Percentiles rank a stretch among this genome's conserved stretches.
These are phyloP conservation scores for Phytophthora crassamura DNA, from an alignment of 352 stramenopile species.

Conservation along the genomic window DNA sequence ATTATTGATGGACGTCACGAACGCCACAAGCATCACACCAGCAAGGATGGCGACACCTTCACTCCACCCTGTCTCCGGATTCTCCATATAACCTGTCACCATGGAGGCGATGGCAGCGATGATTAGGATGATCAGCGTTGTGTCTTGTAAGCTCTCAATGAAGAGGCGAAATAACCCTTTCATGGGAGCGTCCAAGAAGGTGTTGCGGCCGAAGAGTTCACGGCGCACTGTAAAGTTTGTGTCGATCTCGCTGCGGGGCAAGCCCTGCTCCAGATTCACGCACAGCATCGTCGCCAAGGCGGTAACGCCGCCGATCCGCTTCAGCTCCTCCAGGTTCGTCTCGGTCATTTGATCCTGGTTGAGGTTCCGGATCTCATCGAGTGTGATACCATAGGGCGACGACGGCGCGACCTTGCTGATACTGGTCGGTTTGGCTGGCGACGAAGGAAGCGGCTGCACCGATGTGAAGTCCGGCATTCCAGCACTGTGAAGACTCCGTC, in stretches of 20 bases:
- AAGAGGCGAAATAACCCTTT: conserved; percentile 85
- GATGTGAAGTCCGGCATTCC: conserved; percentile 57
- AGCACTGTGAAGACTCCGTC: not conserved
- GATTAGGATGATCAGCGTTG: conserved; percentile 91
- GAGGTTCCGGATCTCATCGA: conserved; percentile 68
- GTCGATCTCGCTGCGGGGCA: conserved; percentile 69
- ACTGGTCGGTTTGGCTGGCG: conserved; percentile 33
- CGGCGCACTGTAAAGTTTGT: conserved; percentile 57
- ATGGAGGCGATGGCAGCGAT: conserved; percentile 87
- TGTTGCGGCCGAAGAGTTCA: conserved; percentile 67
- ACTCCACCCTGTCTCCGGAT: conserved; percentile 91
- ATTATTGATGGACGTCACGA: conserved; percentile 96
- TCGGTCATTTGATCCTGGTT: conserved; percentile 88
- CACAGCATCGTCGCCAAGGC: conserved; percentile 67
- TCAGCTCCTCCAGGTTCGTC: conserved; percentile 66
- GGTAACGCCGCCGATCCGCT: conserved; percentile 62
- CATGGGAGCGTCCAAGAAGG: conserved; percentile 80
- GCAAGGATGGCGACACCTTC: conserved; percentile 95
- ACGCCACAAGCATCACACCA: conserved; percentile 93
- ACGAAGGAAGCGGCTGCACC: conserved; percentile 40
- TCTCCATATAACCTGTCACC: conserved; percentile 80
- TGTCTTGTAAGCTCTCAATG: conserved; percentile 90
- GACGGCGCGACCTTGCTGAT: conserved; percentile 73
- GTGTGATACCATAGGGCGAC: conserved; percentile 75
- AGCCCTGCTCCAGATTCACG: conserved; percentile 71